Evolutionary conservation across 78 protist genomes (phyloP).

Genomic region (Pirum gemmata): DNA sequence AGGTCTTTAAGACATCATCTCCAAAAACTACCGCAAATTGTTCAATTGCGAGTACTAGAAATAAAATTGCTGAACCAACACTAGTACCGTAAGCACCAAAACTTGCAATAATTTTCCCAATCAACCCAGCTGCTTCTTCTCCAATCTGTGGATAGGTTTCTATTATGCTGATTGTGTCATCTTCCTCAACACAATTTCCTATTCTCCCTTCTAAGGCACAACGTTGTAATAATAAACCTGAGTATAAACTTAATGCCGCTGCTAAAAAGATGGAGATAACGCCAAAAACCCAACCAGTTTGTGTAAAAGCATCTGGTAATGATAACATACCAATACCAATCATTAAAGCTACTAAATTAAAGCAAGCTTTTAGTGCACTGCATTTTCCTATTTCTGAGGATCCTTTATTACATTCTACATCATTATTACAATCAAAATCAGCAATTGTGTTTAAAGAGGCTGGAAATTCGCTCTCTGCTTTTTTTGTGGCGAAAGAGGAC

Average conservation of each 20-base stretch:
- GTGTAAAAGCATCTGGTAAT: not conserved
- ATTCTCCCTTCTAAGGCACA: not conserved
- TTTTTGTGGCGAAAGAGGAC: no score
- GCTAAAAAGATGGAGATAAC: not conserved
- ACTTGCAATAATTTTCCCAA: not conserved
- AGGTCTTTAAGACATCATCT: not conserved
- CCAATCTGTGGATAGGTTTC: not conserved
- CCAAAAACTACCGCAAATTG: not conserved
- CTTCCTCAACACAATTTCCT: no score
- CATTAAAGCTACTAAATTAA: no score
- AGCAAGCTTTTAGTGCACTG: no score
- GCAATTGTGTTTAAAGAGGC: no score
- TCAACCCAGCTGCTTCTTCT: not conserved
- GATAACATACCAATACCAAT: not conserved
- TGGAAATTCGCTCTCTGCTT: no score
- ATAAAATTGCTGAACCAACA: not conserved
- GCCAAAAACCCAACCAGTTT: not conserved
- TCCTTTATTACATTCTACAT: no score
- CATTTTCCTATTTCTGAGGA: no score
- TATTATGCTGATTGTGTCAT: no score
- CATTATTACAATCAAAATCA: no score
- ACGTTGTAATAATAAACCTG: not conserved
- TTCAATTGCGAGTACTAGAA: not conserved
- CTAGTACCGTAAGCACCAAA: not conserved
- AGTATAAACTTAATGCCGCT: not conserved